phyloP scores from a whole-genome alignment of 2,329 filamentous ascomycete species.

The Dactylellina sp. region DNA sequence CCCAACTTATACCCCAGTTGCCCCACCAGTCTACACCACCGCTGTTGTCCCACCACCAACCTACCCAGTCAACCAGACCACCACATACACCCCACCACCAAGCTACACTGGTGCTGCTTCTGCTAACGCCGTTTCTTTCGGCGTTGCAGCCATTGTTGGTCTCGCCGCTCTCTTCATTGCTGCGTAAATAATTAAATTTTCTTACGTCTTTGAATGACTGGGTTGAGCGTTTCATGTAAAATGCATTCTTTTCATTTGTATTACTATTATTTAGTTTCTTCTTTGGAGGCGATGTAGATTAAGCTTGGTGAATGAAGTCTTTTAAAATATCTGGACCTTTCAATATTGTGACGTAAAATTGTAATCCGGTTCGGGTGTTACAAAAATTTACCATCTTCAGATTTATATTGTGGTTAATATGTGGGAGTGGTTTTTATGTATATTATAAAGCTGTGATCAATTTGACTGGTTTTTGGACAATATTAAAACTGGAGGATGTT shows the following conservation, averaged over 20 bases:
- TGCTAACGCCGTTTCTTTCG: constrained; percentile 52
- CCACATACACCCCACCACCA: constrained; percentile 52
- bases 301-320: constrained; percentile 55
- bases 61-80: constrained; percentile 34
- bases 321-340: constrained; percentile 12
- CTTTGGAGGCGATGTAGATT: constrained; percentile 55
- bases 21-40: constrained; percentile 20
- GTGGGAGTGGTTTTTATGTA: too few relatives aligned
- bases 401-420: too few relatives aligned
- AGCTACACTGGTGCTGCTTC: constrained; percentile 56
- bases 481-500: not conserved
- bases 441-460: too few relatives aligned
- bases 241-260: constrained; percentile 57
- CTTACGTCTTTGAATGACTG: constrained; percentile 56
- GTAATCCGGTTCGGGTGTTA: too few relatives aligned
- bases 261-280: constrained; percentile 57
- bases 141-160: constrained; percentile 56
- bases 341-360: too few relatives aligned
- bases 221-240: constrained; percentile 55
- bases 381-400: too few relatives aligned
- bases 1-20: constrained; percentile 9
- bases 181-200: constrained; percentile 53
- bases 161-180: constrained; percentile 55
- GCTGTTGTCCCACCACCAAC: constrained; percentile 13
- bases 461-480: too few relatives aligned